Evolutionary conservation across 228 moss, liverwort and hornwort species (phyloP), one percentile per base, ranked within the genome.

Genomic region (Sphagnum magellanicum): DNA sequence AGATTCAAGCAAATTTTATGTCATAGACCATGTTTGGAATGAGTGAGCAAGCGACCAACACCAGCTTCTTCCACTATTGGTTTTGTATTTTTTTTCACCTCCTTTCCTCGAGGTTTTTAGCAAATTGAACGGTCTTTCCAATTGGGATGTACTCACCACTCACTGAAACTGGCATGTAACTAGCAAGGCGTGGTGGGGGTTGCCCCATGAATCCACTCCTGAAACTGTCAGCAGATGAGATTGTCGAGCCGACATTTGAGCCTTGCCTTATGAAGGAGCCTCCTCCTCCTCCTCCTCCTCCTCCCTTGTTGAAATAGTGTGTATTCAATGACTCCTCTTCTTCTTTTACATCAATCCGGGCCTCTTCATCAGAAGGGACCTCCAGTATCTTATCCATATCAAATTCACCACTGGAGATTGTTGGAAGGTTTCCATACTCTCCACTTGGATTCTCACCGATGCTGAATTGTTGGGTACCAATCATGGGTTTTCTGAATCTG

Each of bases 71-170:
- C 32, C 32, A 32, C 32, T 32, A 3, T 32, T 32, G 32, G 32
- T 32, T 32, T 32, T 32, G 32, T 32, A 32, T 32, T 32, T 32
- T 32, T 32, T 32, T 32, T 32, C 32, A 32, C 32, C 32, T 32
- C 32, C 79, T 79, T 77, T 76, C 81, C 72, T 84, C 85, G 77
- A 87, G 73, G 48, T 65, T 77, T 32, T 81, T 76, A 49, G 83
- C 76, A 51, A 79, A 84, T 73, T 69, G 75, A 6, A 84, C 87
- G 17, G 79, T 77, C 76, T 78, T 80, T 48, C 88, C 83, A 60
- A 88, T 90, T 73, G 87, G 88, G 63, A 82, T 61, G 50, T 92
- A 90, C 63, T 91, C 91, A 13, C 78, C 89, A 72, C 72, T 89
- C 74, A 79, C 77, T 53, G n/a, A 52, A 52, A 67, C 48, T 13